These are phyloP conservation scores for Brassica hybrid DNA, from an alignment of 441 rosid species.

Conservation along the genomic window DNA sequence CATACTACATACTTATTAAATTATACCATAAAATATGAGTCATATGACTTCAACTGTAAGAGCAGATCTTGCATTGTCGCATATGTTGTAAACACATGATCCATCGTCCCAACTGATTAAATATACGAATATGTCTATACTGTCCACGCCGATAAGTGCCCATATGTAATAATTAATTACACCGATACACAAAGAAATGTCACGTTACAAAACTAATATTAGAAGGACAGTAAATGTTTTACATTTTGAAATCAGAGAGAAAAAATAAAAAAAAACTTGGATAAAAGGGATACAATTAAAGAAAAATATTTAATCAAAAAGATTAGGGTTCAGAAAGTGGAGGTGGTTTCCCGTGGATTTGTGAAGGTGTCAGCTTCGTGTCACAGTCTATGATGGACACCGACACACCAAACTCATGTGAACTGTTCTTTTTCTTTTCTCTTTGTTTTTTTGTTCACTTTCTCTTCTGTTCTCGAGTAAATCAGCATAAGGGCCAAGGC, in stretches of 20 bases:
- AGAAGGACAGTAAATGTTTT: background rate
- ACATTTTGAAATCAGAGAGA: too few species aligned
- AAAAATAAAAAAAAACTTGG: background rate
- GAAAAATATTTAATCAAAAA: background rate
- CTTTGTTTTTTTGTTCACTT: constrained; percentile 25
- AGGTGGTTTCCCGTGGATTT: constrained; percentile 43
- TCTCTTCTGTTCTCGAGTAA: constrained; percentile 38
- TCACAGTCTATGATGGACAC: constrained; percentile 46
- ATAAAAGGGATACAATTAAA: background rate
- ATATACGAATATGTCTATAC: constrained; percentile 20
- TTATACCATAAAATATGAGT: background rate
- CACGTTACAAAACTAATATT: background rate
- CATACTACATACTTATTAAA: background rate
- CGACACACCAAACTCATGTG: constrained; percentile 50
- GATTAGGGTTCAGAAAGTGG: constrained; percentile 31
- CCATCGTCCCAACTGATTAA: constrained; percentile 33
- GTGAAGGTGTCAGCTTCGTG: constrained; percentile 47
- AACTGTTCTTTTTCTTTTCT: constrained; percentile 38
- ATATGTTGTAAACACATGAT: constrained; percentile 43
- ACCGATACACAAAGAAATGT: constrained; percentile 7
- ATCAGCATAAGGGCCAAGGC: constrained; percentile 17
- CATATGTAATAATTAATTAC: background rate
- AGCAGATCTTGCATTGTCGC: constrained; percentile 46
- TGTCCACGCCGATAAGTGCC: constrained; percentile 25
- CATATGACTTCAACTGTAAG: constrained; percentile 24